phyloP scores from a whole-genome alignment of 1,284 basidiomycete species.

The Ceratorhiza oryzae-sativae region DNA sequence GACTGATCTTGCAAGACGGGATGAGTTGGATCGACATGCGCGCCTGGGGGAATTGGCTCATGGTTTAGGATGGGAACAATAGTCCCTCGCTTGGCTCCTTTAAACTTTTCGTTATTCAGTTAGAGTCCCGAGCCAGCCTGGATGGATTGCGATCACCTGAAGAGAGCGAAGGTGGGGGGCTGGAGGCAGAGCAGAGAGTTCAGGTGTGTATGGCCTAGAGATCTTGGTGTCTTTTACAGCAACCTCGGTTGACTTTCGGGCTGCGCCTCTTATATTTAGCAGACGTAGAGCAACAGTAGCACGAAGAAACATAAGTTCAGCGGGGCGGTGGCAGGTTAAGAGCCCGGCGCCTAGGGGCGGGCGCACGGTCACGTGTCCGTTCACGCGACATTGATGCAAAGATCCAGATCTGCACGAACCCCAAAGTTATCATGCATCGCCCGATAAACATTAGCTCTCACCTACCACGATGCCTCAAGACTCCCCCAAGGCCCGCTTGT shows the following conservation, averaged over 20 bases:
- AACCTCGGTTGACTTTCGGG: neutral
- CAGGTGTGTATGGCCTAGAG: neutral
- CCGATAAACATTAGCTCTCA: slow-evolving; percentile 32
- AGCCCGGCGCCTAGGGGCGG: neutral
- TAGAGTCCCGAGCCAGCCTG: too few relatives aligned
- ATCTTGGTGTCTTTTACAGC: neutral
- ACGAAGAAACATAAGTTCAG: neutral
- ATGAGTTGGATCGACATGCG: slow-evolving; percentile 16
- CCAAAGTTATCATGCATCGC: slow-evolving; percentile 23
- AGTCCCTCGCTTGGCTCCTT: slow-evolving; percentile 20
- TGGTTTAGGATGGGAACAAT: slow-evolving; percentile 21
- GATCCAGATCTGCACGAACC: slow-evolving; percentile 28
- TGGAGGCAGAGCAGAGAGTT: slow-evolving; percentile 19
- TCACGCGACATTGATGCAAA: slow-evolving; percentile 25
- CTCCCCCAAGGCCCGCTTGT: slow-evolving; percentile 31
- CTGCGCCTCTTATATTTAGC: neutral
- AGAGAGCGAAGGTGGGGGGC: slow-evolving; percentile 22
- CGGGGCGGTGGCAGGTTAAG: neutral
- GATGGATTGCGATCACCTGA: slow-evolving; percentile 8
- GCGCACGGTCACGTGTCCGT: slow-evolving; percentile 21
- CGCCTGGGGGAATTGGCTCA: neutral
- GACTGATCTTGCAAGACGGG: slow-evolving; percentile 8
- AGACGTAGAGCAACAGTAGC: neutral
- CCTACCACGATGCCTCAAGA: slow-evolving; percentile 20
- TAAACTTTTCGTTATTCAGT: neutral